Evolutionary conservation across 345 rosid species (phyloP).

Genomic region (Citrus hindsii): DNA sequence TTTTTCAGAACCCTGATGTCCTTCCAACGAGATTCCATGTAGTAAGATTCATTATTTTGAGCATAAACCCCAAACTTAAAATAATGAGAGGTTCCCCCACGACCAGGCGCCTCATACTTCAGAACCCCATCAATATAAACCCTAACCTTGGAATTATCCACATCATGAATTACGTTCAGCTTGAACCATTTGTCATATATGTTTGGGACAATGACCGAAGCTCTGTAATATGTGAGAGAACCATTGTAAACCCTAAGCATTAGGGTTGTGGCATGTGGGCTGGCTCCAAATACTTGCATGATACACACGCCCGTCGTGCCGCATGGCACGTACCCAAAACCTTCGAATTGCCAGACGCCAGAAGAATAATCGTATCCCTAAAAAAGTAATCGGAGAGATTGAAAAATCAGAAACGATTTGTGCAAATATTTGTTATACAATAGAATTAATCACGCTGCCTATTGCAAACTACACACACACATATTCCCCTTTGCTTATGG

Average conservation of each 20-base stretch:
- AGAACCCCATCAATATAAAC: conserved; percentile 12
- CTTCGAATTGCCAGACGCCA: not conserved
- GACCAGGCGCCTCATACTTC: conserved; percentile 5
- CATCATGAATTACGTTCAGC: conserved; percentile 28
- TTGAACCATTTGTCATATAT: conserved; percentile 24
- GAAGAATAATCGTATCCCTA: not conserved
- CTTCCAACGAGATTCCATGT: conserved; percentile 33
- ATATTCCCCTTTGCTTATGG: too few species aligned
- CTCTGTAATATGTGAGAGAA: not conserved
- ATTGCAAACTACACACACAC: too few species aligned
- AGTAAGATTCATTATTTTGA: conserved; percentile 3
- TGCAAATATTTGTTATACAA: too few species aligned
- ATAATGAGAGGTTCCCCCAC: conserved; percentile 20
- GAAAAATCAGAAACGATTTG: too few species aligned
- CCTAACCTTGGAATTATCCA: conserved; percentile 10
- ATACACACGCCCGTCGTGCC: not conserved
- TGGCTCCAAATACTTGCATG: not conserved
- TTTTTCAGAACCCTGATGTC: conserved; percentile 13
- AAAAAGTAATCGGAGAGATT: not conserved
- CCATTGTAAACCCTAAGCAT: not conserved
- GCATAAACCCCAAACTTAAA: conserved; percentile 32
- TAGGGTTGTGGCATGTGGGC: not conserved
- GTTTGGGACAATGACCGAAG: conserved; percentile 9
- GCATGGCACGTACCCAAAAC: not conserved
- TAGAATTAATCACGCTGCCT: too few species aligned